Percentiles rank a stretch among this genome's conserved stretches.
phyloP scores from a whole-genome alignment of 768 basidiomycete genomes.

The Trametopsis cervina region DNA sequence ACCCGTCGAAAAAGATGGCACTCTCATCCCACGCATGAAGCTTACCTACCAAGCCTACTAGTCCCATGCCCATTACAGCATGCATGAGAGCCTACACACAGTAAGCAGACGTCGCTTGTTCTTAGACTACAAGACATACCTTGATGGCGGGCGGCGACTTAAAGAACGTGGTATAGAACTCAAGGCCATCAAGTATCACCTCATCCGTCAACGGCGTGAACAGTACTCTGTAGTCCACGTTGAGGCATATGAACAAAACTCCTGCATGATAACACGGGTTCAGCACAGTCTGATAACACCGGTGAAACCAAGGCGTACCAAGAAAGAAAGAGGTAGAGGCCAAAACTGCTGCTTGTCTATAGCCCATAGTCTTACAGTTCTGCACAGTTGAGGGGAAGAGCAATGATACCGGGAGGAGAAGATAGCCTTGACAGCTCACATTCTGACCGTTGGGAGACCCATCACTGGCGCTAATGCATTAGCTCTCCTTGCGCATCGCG shows the following conservation, averaged over 20 bases:
- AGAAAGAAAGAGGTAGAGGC: conserved; percentile 87
- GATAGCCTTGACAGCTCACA: conserved; percentile 4
- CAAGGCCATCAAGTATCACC: conserved; percentile 67
- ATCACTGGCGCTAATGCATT: too few relatives aligned
- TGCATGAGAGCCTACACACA: conserved; percentile 71
- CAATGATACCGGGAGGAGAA: not conserved
- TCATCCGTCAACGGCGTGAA: conserved; percentile 62
- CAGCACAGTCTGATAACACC: conserved; percentile 4
- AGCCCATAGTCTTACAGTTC: conserved; percentile 55
- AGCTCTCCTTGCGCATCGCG: too few relatives aligned
- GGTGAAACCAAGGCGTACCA: conserved; percentile 42
- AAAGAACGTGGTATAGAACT: conserved; percentile 90
- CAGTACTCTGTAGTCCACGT: conserved; percentile 81
- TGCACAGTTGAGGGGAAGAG: not conserved
- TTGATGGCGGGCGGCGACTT: conserved; percentile 92
- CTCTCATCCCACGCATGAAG: conserved; percentile 86
- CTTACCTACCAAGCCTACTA: conserved; percentile 71
- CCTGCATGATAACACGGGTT: conserved; percentile 35
- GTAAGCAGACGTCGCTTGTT: not conserved
- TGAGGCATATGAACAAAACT: conserved; percentile 77
- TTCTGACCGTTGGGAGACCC: too few relatives aligned
- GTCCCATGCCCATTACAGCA: conserved; percentile 72
- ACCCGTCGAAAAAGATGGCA: conserved; percentile 93
- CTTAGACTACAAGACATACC: conserved; percentile 35
- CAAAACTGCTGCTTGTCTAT: conserved; percentile 83